phyloP scores from a whole-genome alignment of 352 stramenopile genomes.

The Phytophthora parvispora region DNA sequence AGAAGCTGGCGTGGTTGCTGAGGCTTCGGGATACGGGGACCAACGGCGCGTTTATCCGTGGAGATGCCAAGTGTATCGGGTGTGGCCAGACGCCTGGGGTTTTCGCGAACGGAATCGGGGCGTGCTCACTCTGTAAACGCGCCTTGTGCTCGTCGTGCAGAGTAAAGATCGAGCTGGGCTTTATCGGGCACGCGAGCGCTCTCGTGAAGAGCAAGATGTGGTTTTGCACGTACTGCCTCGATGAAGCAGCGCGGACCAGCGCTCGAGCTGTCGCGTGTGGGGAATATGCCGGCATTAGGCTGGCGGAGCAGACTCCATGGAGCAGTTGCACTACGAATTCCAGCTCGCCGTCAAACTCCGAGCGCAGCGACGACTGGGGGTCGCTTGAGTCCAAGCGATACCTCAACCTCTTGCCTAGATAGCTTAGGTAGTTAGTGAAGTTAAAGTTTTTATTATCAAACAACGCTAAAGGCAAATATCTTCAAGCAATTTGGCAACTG shows the following conservation, averaged over 20 bases:
- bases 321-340: slow-evolving; percentile 21
- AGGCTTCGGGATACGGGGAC: slow-evolving; percentile 3
- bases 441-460: no score
- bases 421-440: background rate
- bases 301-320: slow-evolving; percentile 16
- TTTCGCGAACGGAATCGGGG: slow-evolving; percentile 32
- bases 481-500: no score
- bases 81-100: slow-evolving; percentile 36
- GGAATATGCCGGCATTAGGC: slow-evolving; percentile 23
- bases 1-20: slow-evolving; percentile 61
- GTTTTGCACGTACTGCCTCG: slow-evolving; percentile 38
- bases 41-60: slow-evolving; percentile 13
- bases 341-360: slow-evolving; percentile 24
- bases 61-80: slow-evolving; percentile 34
- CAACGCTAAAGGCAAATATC: no score
- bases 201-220: slow-evolving; percentile 38
- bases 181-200: slow-evolving; percentile 13
- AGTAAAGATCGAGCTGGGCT: slow-evolving; percentile 35
- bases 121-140: slow-evolving; percentile 34
- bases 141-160: slow-evolving; percentile 33
- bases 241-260: slow-evolving; percentile 24
- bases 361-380: slow-evolving; percentile 23
- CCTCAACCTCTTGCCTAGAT: slow-evolving; percentile 29
- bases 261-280: slow-evolving; percentile 27
- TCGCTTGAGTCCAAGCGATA: slow-evolving; percentile 29